Evolutionary conservation across 2,329 filamentous ascomycete genomes (phyloP).

Genomic region (Monosporascus sp.): DNA sequence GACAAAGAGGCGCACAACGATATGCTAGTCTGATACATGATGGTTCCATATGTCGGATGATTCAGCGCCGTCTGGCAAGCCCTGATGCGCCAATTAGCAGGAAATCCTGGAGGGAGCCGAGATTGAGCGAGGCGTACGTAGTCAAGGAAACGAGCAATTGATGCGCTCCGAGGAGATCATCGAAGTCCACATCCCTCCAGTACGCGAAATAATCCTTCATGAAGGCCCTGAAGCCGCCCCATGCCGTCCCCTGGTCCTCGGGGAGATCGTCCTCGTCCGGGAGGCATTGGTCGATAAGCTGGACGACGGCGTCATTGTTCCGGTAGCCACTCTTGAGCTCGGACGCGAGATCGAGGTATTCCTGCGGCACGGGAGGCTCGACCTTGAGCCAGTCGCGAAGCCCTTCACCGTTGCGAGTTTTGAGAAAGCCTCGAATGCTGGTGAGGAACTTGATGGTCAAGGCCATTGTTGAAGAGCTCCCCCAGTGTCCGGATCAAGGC

Average conservation of each 20-base stretch:
- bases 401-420: constrained; percentile 56
- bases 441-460: constrained; percentile 64
- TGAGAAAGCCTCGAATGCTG: constrained; percentile 58
- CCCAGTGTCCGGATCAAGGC: not conserved
- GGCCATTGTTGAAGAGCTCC: constrained; percentile 40
- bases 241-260: constrained; percentile 60
- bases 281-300: constrained; percentile 57
- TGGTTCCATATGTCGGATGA: constrained; percentile 71
- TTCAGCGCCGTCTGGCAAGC: constrained; percentile 78
- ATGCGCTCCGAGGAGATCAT: constrained; percentile 70
- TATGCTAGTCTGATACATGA: constrained; percentile 80
- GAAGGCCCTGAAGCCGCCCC: constrained; percentile 74
- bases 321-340: constrained; percentile 62
- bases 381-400: constrained; percentile 69
- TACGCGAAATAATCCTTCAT: constrained; percentile 77
- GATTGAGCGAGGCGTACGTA: constrained; percentile 50
- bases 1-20: constrained; percentile 76
- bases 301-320: constrained; percentile 50
- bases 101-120: not conserved
- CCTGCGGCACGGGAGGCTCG: constrained; percentile 62
- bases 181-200: constrained; percentile 72
- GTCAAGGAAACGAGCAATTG: constrained; percentile 67
- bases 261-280: constrained; percentile 60
- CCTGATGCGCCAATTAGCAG: constrained; percentile 36
- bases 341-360: constrained; percentile 61